Percentiles rank a stretch among this genome's conserved stretches.
phyloP scores from a whole-genome alignment of 139 green algal genomes.

The Micractinium conductrix region DNA sequence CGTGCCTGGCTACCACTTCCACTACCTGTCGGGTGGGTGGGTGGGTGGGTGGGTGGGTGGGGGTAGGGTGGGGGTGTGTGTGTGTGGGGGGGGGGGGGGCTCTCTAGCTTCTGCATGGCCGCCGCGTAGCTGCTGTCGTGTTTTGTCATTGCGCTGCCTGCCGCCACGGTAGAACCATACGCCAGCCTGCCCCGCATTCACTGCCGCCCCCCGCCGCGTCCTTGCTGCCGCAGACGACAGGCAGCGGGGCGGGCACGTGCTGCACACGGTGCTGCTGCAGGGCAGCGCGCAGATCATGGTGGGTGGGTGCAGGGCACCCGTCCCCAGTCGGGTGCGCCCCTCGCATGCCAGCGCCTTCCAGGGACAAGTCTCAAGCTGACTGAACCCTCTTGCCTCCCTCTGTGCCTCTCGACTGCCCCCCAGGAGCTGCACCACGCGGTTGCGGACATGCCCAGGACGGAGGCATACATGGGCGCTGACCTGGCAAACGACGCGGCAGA shows the following conservation, averaged over 20 bases:
- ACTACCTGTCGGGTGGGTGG: constrained; percentile 21
- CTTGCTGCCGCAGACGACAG: background rate
- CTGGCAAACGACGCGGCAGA: too few species aligned
- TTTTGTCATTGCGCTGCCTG: background rate
- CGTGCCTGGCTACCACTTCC: constrained; percentile 28
- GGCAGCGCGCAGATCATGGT: constrained; percentile 17
- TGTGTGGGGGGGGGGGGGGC: background rate
- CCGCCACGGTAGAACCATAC: background rate
- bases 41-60: background rate
- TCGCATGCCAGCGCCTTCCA: background rate
- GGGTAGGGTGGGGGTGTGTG: background rate
- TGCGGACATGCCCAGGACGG: too few species aligned
- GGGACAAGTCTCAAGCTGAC: too few species aligned
- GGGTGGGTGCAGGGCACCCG: background rate
- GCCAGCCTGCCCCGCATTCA: too few species aligned
- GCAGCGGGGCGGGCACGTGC: constrained; percentile 18
- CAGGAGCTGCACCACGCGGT: background rate
- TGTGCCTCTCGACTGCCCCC: background rate
- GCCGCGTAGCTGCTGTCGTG: background rate
- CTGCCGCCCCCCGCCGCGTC: background rate
- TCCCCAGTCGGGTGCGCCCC: background rate
- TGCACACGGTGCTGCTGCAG: background rate
- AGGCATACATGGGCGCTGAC: too few species aligned
- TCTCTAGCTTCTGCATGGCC: background rate
- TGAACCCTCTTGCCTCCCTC: background rate